Evolutionary conservation across 2,329 filamentous ascomycete genomes (phyloP), one percentile per base, ranked within the genome.

Genomic region (Colletotrichum sp.): DNA sequence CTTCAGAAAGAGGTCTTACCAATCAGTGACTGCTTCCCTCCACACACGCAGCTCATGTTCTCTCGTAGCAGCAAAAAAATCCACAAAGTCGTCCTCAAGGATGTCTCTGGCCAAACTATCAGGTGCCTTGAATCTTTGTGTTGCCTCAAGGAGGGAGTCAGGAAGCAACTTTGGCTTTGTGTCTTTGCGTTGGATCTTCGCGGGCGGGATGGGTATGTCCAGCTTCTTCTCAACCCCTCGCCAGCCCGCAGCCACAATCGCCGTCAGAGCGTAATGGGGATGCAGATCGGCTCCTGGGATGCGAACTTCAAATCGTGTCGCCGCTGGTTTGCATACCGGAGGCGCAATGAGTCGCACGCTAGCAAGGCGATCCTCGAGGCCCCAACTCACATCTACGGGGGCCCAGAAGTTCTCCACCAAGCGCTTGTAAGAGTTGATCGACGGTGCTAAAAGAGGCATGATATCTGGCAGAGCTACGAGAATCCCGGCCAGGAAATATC

Each of bases 361-460:
- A 1, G 52, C 21, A 57, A 26, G 52, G 8, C 52, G 52, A 2
- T 57, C 52, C 4, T 57, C 52, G 12, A 57, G 52, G 7, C 52
- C 52, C 52, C 52, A 57, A 4, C 13, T 57, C 1, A 57, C 15
- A 26, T 26, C 52, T 2, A 57, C 94, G 0, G 94, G 94, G 0
- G 94, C 94, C 94, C 94, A 95, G 86, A 94, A 95, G 82, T 95
- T 95, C 85, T 95, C 94, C 1, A 95, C 94, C 0, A 95, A 88
- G 6, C 94, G 90, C 83, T 95, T 95, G 86, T 95, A 95, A 67
- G 92, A 94, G 85, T 95, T 95, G 76, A 95, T 88, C 1, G 92
- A 95, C 0, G 94, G 94, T 3, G 93, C 94, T 15, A 95, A 87
- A 44, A 95, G 88, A 3, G 94, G 94, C 94, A 95, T 95, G 78